Evolutionary conservation across 1,284 basidiomycete genomes (phyloP), one percentile per base, ranked within the genome.

Genomic region (Apiotrichum brassicae): DNA sequence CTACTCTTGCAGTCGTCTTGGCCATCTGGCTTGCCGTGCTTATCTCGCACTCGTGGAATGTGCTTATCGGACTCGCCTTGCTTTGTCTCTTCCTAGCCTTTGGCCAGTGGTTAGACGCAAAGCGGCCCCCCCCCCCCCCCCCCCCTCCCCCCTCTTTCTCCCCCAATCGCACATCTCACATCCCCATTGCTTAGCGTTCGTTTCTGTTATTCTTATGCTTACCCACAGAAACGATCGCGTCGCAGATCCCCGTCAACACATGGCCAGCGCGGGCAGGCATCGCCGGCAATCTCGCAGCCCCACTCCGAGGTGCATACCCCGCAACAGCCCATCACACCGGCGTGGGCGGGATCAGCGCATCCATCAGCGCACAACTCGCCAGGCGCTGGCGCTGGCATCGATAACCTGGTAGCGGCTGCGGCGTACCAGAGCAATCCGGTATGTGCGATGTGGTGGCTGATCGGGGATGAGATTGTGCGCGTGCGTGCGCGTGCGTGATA

Each of bases 351-450:
- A 7, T 44, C 46, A 3, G 43, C 49, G 22, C 54, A 49, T 20
- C 32, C 38, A 4, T 26, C 38, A 12, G 18, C 33, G 4, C 43
- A 44, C 33, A n/a, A 7, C 14, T 48, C 54, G 3, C 47, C 47
- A 4, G 40, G 41, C 16, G 34, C 49, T 12, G 50, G 45, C 16
- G 16, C 39, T n/a, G 26, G 33, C 4, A 59, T 62, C 22, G 56
- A 60, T 16, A 59, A 56, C 19, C 50, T 60, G 3, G 60, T 56
- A 16, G 53, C 54, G 9, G 59, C 59, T 1, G 58, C 49, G 4
- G 50, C 53, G 13, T 51, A 48, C 32, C 51, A 55, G 47, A 48
- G 46, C 16, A 32, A 33, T 19, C 50, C 44, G 26, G 50, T 54
- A 32, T 26, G 49, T 51, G 34, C 13, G 6, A 11, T 14, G 28